These are phyloP conservation scores for Clonostachys chloroleuca DNA, from an alignment of 2,329 filamentous ascomycete species.

Conservation along the genomic window DNA sequence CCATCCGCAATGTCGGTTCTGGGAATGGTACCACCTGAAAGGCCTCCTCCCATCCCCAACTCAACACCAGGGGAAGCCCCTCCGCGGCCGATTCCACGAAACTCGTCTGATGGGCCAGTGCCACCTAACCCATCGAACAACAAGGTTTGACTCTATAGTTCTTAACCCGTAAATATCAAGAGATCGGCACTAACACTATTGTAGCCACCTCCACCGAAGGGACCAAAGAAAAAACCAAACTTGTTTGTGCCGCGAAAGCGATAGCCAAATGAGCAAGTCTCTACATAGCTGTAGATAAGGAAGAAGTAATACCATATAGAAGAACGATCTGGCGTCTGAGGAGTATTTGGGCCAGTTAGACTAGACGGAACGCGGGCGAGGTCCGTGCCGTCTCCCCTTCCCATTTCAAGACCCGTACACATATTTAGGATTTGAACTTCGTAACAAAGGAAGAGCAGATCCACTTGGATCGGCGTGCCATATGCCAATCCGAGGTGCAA, in stretches of 20 bases:
- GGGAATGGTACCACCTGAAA: slow-evolving; percentile 39
- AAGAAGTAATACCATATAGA: no score
- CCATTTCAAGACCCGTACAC: no score
- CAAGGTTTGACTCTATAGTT: neutral
- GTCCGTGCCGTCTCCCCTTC: no score
- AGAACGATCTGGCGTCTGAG: no score
- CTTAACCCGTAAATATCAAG: no score
- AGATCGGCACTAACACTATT: neutral
- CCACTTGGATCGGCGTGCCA: no score
- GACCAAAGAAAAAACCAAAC: slow-evolving; percentile 6
- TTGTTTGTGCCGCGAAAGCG: slow-evolving; percentile 13
- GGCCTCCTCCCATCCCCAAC: slow-evolving; percentile 24
- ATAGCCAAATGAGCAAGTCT: neutral
- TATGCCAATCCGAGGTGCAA: no score
- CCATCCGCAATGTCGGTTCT: slow-evolving; percentile 49
- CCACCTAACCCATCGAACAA: slow-evolving; percentile 5
- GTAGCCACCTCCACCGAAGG: neutral
- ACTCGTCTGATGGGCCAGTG: slow-evolving; percentile 12
- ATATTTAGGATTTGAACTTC: no score
- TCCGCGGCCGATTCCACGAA: slow-evolving; percentile 5
- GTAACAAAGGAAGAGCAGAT: no score
- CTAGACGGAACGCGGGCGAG: no score
- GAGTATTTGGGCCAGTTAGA: no score
- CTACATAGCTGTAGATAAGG: no score
- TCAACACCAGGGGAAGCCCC: slow-evolving; percentile 3